These are phyloP conservation scores for Neospermospora avenae DNA, from an alignment of 2,329 filamentous ascomycete species.

Conservation along the genomic window DNA sequence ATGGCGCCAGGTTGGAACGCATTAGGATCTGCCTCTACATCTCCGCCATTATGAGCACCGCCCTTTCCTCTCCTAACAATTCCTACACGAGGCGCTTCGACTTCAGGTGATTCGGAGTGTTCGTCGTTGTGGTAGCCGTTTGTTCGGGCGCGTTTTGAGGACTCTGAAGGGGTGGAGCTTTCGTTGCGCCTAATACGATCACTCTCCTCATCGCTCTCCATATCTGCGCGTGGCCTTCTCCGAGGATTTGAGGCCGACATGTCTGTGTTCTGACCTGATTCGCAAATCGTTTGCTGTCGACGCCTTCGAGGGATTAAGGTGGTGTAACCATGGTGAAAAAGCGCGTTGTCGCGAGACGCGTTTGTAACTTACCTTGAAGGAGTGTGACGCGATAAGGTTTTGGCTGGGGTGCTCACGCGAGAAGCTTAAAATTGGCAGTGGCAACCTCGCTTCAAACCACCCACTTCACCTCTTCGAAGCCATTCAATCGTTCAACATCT, in stretches of 20 bases:
- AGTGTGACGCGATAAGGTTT: background rate
- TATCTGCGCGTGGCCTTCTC: slow-evolving; percentile 22
- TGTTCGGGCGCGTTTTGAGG: slow-evolving; percentile 29
- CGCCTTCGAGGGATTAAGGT: background rate
- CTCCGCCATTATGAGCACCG: slow-evolving; percentile 7
- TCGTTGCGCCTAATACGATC: slow-evolving; percentile 21
- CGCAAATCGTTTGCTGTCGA: background rate
- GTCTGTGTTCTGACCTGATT: background rate
- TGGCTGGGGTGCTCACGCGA: background rate
- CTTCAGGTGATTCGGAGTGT: slow-evolving; percentile 12
- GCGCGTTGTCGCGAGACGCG: background rate
- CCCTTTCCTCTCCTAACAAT: background rate
- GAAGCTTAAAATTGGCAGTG: too few relatives aligned
- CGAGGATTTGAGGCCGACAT: background rate
- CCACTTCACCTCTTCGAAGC: too few relatives aligned
- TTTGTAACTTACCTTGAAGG: too few relatives aligned
- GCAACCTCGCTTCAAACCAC: too few relatives aligned
- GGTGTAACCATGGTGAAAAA: background rate
- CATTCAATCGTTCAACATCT: too few relatives aligned
- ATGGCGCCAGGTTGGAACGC: slow-evolving; percentile 62
- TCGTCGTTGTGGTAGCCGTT: slow-evolving; percentile 19
- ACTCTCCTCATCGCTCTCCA: slow-evolving; percentile 30
- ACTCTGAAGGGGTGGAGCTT: slow-evolving; percentile 19
- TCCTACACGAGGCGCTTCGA: background rate
- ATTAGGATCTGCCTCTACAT: slow-evolving; percentile 2